These are phyloP conservation scores for Aspergillus bertholletiae DNA, from an alignment of 495 filamentous ascomycete genomes.

Conservation along the genomic window DNA sequence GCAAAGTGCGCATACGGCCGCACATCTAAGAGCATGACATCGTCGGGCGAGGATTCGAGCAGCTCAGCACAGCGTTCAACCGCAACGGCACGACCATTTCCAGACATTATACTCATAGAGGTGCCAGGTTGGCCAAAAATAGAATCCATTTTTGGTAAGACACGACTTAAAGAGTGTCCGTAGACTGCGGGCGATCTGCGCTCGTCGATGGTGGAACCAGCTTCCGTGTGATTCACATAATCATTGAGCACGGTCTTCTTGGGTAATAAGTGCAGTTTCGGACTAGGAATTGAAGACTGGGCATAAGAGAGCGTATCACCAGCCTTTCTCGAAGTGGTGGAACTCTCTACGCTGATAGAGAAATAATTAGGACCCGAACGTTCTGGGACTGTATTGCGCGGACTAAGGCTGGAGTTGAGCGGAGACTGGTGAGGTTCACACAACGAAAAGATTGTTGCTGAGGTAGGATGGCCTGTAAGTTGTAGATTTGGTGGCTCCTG, in stretches of 20 bases:
- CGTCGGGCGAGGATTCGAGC: slow-evolving; percentile 51
- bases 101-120: not conserved
- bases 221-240: slow-evolving; percentile 52
- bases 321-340: slow-evolving; percentile 57
- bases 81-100: slow-evolving; percentile 41
- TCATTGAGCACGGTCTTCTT: slow-evolving; percentile 76
- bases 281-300: slow-evolving; percentile 64
- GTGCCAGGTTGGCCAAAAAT: not conserved
- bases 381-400: slow-evolving; percentile 35
- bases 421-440: slow-evolving; percentile 34
- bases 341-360: slow-evolving; percentile 61
- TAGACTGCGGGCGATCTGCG: slow-evolving; percentile 20
- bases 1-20: slow-evolving; percentile 81
- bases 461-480: slow-evolving; percentile 23
- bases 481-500: slow-evolving; percentile 27
- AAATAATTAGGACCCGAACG: slow-evolving; percentile 79
- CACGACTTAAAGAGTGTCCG: slow-evolving; percentile 16
- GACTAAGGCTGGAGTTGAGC: slow-evolving; percentile 38
- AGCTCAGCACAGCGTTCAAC: slow-evolving; percentile 63
- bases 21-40: slow-evolving; percentile 79
- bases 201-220: slow-evolving; percentile 19
- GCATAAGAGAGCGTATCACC: slow-evolving; percentile 70
- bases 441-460: slow-evolving; percentile 24
- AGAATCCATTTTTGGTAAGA: not conserved
- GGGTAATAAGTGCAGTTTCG: slow-evolving; percentile 64